Base-by-base conservation (phyloP, 2,329 filamentous ascomycete species). In the Chaetomiaceae sp. region DNA sequence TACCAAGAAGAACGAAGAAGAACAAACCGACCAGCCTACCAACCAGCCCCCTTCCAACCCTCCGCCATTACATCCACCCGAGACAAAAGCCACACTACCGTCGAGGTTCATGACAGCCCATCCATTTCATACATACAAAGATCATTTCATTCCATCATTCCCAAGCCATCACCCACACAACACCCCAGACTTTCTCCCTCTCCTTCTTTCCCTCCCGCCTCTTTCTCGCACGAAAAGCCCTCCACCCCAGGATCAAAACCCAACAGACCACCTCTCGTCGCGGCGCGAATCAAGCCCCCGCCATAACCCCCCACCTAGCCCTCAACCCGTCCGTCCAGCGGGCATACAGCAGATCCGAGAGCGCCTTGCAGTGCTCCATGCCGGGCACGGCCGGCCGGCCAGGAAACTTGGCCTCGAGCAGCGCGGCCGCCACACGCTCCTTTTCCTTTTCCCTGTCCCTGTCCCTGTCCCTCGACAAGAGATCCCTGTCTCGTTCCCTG, bases 291-390 rank as follows among this genome's bases (percentile, higher is more conserved):
- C 52, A 71, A 16, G 49, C 50, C 1, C 54, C 56, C n/a, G 59
- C 55, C 20, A 70, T 57, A 4, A 70, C 72, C 3, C 77, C 76
- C 86, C 86, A 91, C 50, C 86, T 76, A 48, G 81, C 77, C 57
- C 84, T 83, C 61, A 97, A 72, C 2, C 89, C 90, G 52, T 95
- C 88, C 3, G 85, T 83, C 93, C 93, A 99, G 38, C 92, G 81
- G 14, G 85, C 82, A 70, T 96, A 97, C 17, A 99, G 78, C 17
- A 95, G 88, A 66, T 96, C 90, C 1, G 88, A 89, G 33, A 97
- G 76, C 65, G 95, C 83, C 64, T 89, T 89, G 58, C 86, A 87
- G 69, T 96, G 92, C 68, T 96, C 91, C 88, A 96, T 92, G 2
- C 90, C 92, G 1, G 83, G 78, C 41, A 70, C 69, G 2, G 77